Percentiles rank a stretch among this genome's conserved stretches.
Evolutionary conservation across 768 basidiomycete species (phyloP).

Genomic region (Serendipita indica): DNA sequence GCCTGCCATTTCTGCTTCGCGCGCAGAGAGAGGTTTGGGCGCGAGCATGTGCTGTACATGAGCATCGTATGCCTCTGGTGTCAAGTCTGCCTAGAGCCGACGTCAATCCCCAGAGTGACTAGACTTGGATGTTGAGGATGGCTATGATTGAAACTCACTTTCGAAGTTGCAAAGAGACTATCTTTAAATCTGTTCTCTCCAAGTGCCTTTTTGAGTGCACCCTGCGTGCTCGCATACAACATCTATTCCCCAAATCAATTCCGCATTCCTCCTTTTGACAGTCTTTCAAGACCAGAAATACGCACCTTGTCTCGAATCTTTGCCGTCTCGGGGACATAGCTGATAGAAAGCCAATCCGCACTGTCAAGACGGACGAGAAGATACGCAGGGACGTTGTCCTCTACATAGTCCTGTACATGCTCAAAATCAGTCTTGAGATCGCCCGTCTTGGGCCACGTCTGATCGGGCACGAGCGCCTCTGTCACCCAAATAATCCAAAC

Average conservation of each 20-base stretch:
- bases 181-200: slow-evolving; percentile 60
- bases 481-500: slow-evolving; percentile 20
- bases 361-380: slow-evolving; percentile 51
- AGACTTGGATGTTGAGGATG: neutral
- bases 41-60: slow-evolving; percentile 59
- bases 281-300: neutral
- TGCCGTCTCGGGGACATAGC: slow-evolving; percentile 71
- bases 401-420: slow-evolving; percentile 40
- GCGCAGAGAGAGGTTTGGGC: slow-evolving; percentile 65
- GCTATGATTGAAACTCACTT: slow-evolving; percentile 18
- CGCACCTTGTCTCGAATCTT: slow-evolving; percentile 68
- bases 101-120: neutral
- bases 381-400: slow-evolving; percentile 57
- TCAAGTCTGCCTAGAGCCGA: slow-evolving; percentile 24
- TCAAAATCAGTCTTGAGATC: slow-evolving; percentile 44
- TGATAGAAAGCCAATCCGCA: slow-evolving; percentile 56
- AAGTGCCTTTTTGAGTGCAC: slow-evolving; percentile 51
- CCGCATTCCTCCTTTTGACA: neutral
- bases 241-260: slow-evolving; percentile 34
- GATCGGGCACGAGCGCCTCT: slow-evolving; percentile 53
- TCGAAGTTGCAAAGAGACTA: slow-evolving; percentile 64
- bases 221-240: slow-evolving; percentile 73
- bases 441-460: slow-evolving; percentile 32
- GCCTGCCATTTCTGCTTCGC: slow-evolving; percentile 70
- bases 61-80: slow-evolving; percentile 43